These are phyloP conservation scores for Gryganskiella cystojenkinii DNA, from an alignment of 192 early-diverging fungal species.

Conservation along the genomic window DNA sequence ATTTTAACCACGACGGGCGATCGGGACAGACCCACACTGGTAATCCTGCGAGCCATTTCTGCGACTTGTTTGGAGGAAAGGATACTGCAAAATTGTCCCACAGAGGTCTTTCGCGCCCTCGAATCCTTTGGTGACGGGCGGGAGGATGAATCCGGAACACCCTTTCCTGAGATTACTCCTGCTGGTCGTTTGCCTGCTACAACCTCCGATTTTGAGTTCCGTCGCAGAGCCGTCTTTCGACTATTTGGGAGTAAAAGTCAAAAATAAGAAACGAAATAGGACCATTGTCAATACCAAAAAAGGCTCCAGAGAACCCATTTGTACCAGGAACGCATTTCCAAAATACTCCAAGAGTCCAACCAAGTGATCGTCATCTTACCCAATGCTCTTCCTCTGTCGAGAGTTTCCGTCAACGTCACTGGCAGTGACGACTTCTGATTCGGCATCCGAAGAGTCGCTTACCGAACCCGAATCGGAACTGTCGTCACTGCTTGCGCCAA, in stretches of 20 bases:
- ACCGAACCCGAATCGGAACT: slow-evolving; percentile 42
- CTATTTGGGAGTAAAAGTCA: slow-evolving; percentile 3
- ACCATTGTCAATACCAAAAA: no score
- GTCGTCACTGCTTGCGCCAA: slow-evolving; percentile 27
- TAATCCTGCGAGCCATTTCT: slow-evolving; percentile 12
- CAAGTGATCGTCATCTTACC: no score
- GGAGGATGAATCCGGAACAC: slow-evolving; percentile 23
- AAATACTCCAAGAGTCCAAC: no score
- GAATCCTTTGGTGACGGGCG: slow-evolving; percentile 4
- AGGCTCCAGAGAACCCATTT: no score
- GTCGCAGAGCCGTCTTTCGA: slow-evolving; percentile 29
- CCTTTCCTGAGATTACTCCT: slow-evolving; percentile 16
- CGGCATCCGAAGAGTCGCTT: slow-evolving; percentile 22
- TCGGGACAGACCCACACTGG: slow-evolving; percentile 17
- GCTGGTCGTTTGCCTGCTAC: slow-evolving; percentile 27
- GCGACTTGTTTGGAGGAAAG: slow-evolving; percentile 18
- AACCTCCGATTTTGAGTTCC: slow-evolving; percentile 16
- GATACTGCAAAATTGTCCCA: slow-evolving; percentile 16
- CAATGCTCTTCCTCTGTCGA: slow-evolving; percentile 29
- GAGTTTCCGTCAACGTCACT: slow-evolving; percentile 19
- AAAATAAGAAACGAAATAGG: no score
- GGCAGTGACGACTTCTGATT: slow-evolving; percentile 8
- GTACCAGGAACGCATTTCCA: no score
- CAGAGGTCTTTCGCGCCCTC: slow-evolving; percentile 25
- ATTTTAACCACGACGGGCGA: slow-evolving; percentile 36